phyloP scores from a whole-genome alignment of 106 monocot genomes.

The Acorus calamus region DNA sequence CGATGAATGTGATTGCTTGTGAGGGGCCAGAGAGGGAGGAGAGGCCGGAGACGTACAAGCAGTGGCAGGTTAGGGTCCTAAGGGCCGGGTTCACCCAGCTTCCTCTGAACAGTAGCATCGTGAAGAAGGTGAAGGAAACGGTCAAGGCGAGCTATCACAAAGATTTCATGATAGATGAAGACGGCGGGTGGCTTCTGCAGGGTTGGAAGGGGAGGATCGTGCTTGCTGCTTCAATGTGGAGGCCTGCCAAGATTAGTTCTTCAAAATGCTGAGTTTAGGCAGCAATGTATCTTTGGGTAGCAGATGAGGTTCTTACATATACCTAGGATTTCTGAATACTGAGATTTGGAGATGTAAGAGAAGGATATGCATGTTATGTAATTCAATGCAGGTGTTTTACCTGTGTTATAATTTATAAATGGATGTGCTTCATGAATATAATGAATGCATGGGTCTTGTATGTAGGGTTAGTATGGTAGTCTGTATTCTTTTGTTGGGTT shows the following conservation, averaged over 20 bases:
- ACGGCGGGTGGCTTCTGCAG: conserved; percentile 65
- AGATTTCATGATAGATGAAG: conserved; percentile 69
- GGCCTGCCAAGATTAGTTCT: conserved; percentile 10
- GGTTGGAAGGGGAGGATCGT: conserved; percentile 87
- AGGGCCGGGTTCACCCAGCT: conserved; percentile 76
- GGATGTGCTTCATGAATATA: too few species aligned
- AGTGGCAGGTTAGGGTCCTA: conserved; percentile 77
- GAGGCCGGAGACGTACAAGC: conserved; percentile 85
- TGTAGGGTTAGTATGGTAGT: too few species aligned
- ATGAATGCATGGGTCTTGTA: too few species aligned
- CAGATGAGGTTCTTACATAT: too few species aligned
- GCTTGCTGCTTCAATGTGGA: conserved; percentile 65
- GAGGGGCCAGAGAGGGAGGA: conserved; percentile 75
- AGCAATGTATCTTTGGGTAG: too few species aligned
- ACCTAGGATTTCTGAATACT: too few species aligned
- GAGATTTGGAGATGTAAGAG: too few species aligned
- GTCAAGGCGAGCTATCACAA: conserved; percentile 49
- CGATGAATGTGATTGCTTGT: conserved; percentile 75
- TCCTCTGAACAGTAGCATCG: conserved; percentile 28
- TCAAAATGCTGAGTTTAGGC: too few species aligned
- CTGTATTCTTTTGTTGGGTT: too few species aligned
- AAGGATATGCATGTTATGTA: too few species aligned
- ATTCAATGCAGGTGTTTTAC: too few species aligned
- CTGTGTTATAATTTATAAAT: too few species aligned
- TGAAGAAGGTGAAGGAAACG: conserved; percentile 35